Evolutionary conservation across 768 basidiomycete genomes (phyloP).

Genomic region (Suillus paluster): DNA sequence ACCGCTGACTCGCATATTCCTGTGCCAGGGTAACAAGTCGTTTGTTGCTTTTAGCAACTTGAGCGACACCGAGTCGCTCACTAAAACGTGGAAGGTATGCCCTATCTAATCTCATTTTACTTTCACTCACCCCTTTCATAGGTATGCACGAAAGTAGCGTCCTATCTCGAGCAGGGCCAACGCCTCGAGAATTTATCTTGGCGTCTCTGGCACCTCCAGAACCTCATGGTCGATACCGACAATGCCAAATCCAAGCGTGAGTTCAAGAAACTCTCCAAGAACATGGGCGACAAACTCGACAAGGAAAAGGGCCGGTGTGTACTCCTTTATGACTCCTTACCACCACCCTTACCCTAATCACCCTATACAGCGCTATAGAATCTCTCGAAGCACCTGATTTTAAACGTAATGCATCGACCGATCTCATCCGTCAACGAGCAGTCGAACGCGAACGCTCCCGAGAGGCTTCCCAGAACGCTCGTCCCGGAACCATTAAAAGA

Average conservation of each 20-base stretch:
- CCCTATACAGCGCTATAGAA: slow-evolving; percentile 67
- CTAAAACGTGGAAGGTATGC: slow-evolving; percentile 87
- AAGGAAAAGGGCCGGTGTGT: slow-evolving; percentile 90
- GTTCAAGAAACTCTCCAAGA: slow-evolving; percentile 87
- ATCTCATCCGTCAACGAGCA: slow-evolving; percentile 80
- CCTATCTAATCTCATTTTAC: slow-evolving; percentile 10
- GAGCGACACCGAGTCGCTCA: slow-evolving; percentile 80
- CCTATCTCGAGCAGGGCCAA: slow-evolving; percentile 89
- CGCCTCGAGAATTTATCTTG: slow-evolving; percentile 91
- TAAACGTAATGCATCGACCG: slow-evolving; percentile 76
- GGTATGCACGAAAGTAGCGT: slow-evolving; percentile 91
- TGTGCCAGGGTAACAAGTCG: slow-evolving; percentile 83
- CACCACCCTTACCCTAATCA: slow-evolving; percentile 21
- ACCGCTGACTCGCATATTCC: slow-evolving; percentile 17
- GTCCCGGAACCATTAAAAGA: slow-evolving; percentile 77
- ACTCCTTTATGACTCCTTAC: slow-evolving; percentile 3
- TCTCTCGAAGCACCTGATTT: slow-evolving; percentile 86
- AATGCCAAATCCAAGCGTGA: slow-evolving; percentile 86
- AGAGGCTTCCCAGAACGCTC: slow-evolving; percentile 64
- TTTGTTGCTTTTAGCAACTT: slow-evolving; percentile 93
- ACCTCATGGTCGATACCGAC: slow-evolving; percentile 89
- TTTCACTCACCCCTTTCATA: slow-evolving; percentile 29
- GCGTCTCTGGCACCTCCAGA: slow-evolving; percentile 93
- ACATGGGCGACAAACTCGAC: slow-evolving; percentile 91
- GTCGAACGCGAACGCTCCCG: slow-evolving; percentile 82